Conservation (phyloP, 1,284 basidiomycete species). For the Leccinum fallax region DNA sequence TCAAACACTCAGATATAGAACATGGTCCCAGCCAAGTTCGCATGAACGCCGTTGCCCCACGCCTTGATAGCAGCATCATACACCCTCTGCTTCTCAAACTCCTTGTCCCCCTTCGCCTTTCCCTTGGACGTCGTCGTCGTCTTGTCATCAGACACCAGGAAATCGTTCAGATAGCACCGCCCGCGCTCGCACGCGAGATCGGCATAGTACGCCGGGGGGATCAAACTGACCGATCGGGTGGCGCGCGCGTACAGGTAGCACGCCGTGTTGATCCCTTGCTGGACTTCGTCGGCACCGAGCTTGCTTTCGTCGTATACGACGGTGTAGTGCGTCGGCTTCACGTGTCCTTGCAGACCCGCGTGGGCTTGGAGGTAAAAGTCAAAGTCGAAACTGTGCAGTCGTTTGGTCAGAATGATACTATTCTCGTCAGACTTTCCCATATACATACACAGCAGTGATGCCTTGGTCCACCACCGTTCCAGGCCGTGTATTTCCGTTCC, state of each 20-base stretch:
- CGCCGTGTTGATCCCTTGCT: conserved; percentile 63
- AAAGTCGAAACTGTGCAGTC: conserved; percentile 56
- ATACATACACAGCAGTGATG: conserved; percentile 62
- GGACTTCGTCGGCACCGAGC: conserved; percentile 65
- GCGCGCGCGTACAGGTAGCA: conserved; percentile 76
- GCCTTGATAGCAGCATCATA: conserved; percentile 52
- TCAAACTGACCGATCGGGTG: conserved; percentile 74
- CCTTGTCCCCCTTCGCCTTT: conserved; percentile 35
- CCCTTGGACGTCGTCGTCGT: conserved; percentile 35
- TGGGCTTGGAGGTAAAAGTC: conserved; percentile 83
- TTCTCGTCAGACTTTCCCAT: background rate
- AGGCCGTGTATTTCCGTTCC: conserved; percentile 71
- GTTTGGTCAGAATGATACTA: background rate
- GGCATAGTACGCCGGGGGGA: conserved; percentile 73
- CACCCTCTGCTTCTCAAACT: conserved; percentile 43
- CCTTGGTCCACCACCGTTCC: conserved; percentile 79
- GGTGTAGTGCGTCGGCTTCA: conserved; percentile 72
- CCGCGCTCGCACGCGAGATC: conserved; percentile 78
- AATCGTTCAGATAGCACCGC: conserved; percentile 60
- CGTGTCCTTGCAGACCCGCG: conserved; percentile 39
- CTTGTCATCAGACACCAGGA: conserved; percentile 45
- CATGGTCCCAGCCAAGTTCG: conserved; percentile 53
- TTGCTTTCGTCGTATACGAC: conserved; percentile 73
- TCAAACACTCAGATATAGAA: conserved; percentile 60
- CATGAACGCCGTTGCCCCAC: conserved; percentile 66